These are phyloP conservation scores for Nakazawaea holstii DNA, from an alignment of 805 yeast genomes.

Conservation along the genomic window DNA sequence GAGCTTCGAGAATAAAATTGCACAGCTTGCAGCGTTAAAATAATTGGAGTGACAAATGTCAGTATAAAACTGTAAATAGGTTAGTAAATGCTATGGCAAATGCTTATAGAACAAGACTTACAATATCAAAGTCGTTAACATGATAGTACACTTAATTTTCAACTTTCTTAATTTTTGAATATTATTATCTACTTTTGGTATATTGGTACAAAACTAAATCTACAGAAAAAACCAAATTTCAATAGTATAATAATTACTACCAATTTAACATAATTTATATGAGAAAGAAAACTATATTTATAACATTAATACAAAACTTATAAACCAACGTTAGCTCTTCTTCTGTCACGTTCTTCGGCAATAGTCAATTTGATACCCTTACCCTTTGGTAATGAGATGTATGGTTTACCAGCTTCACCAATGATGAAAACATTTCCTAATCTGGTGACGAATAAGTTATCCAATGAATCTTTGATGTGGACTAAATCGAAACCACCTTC, in stretches of 20 bases:
- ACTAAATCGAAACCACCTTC: conserved; percentile 98
- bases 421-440: conserved; percentile 87
- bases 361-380: conserved; percentile 96
- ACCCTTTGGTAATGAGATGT: conserved; percentile 96
- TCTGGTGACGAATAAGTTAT: conserved; percentile 95
- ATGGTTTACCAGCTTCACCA: conserved; percentile 95
- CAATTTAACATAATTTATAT: background rate
- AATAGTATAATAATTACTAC: too few relatives aligned
- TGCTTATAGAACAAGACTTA: background rate
- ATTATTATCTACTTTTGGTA: too few relatives aligned
- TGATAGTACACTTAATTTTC: too few relatives aligned
- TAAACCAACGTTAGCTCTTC: conserved; percentile 77
- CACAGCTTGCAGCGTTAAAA: conserved; percentile 4
- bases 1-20: conserved; percentile 2
- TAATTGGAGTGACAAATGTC: conserved; percentile 1
- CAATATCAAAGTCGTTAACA: background rate
- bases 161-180: too few relatives aligned
- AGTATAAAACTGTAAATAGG: background rate
- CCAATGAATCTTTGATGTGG: conserved; percentile 92
- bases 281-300: background rate
- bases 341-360: conserved; percentile 98
- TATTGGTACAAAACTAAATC: too few relatives aligned
- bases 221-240: too few relatives aligned
- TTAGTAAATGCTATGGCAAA: background rate
- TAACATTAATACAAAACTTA: conserved; percentile 20